Conservation (phyloP, 1,139 yeast species). For the Geotrichum carabidarum region DNA sequence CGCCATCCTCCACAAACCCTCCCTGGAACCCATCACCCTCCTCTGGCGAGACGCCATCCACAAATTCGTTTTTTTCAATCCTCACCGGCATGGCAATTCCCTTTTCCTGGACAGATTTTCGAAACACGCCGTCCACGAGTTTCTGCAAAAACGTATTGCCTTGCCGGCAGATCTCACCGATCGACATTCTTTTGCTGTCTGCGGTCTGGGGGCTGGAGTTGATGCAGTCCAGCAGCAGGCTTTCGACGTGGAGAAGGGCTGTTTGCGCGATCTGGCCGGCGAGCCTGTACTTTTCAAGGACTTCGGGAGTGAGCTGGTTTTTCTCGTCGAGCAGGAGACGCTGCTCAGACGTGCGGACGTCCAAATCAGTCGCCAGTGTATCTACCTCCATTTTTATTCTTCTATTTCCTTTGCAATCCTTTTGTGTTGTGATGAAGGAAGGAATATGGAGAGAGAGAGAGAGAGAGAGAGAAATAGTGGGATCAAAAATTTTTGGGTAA, state of each 20-base stretch:
- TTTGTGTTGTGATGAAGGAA: not conserved
- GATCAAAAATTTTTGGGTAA: not conserved
- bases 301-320: slow-evolving; percentile 57
- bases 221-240: slow-evolving; percentile 62
- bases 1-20: slow-evolving; percentile 59
- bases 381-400: slow-evolving; percentile 14
- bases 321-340: slow-evolving; percentile 65
- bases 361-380: slow-evolving; percentile 1
- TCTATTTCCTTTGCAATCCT: not conserved
- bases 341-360: slow-evolving; percentile 40
- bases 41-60: slow-evolving; percentile 82
- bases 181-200: slow-evolving; percentile 37
- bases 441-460: not conserved
- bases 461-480: not conserved
- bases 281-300: slow-evolving; percentile 73
- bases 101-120: slow-evolving; percentile 43
- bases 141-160: slow-evolving; percentile 65
- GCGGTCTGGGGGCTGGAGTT: slow-evolving; percentile 46
- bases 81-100: slow-evolving; percentile 92
- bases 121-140: slow-evolving; percentile 29
- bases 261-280: slow-evolving; percentile 94
- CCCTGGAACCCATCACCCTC: slow-evolving; percentile 54
- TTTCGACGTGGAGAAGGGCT: slow-evolving; percentile 60
- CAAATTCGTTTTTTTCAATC: slow-evolving; percentile 75
- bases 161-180: slow-evolving; percentile 73